These are phyloP conservation scores for Paratinospora sagittata DNA, from an alignment of 164 flowering plant species.

Conservation along the genomic window DNA sequence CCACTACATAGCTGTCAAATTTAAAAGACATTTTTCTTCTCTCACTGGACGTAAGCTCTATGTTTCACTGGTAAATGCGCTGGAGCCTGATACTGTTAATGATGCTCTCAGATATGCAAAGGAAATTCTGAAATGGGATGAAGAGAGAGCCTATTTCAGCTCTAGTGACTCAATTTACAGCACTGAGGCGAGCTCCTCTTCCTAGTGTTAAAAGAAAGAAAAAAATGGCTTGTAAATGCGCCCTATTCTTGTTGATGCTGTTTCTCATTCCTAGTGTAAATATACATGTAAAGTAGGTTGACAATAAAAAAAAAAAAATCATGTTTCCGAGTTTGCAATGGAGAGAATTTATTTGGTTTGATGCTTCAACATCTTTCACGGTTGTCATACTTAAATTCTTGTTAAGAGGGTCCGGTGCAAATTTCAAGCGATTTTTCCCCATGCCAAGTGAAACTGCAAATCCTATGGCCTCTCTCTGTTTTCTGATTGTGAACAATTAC, in stretches of 20 bases:
- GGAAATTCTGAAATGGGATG: slow-evolving; percentile 91
- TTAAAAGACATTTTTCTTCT: slow-evolving; percentile 66
- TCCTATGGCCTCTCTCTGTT: too few species aligned
- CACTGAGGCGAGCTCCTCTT: slow-evolving; percentile 65
- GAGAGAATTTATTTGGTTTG: background rate
- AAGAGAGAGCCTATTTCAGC: slow-evolving; percentile 55
- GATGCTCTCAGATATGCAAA: slow-evolving; percentile 61
- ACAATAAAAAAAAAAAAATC: background rate
- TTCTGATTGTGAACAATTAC: too few species aligned
- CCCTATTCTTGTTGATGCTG: background rate
- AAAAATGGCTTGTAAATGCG: slow-evolving; percentile 10
- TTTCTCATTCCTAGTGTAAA: slow-evolving; percentile 1
- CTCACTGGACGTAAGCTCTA: slow-evolving; percentile 73
- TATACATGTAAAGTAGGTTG: slow-evolving; percentile 9
- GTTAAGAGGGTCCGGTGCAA: too few species aligned
- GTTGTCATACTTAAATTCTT: too few species aligned
- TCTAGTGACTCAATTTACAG: slow-evolving; percentile 64
- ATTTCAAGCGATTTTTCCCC: too few species aligned
- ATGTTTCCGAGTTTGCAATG: background rate
- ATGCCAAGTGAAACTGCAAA: too few species aligned
- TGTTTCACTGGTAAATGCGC: slow-evolving; percentile 56
- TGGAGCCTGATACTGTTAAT: slow-evolving; percentile 68
- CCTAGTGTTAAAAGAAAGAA: slow-evolving; percentile 15
- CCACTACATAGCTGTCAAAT: slow-evolving; percentile 80
- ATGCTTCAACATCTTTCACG: background rate